A percentile compares a stretch with the other conserved stretches of the same genome.
These are phyloP conservation scores for Phlyctochytrium arcticum DNA, from an alignment of 192 early-diverging fungal genomes.

Conservation along the genomic window DNA sequence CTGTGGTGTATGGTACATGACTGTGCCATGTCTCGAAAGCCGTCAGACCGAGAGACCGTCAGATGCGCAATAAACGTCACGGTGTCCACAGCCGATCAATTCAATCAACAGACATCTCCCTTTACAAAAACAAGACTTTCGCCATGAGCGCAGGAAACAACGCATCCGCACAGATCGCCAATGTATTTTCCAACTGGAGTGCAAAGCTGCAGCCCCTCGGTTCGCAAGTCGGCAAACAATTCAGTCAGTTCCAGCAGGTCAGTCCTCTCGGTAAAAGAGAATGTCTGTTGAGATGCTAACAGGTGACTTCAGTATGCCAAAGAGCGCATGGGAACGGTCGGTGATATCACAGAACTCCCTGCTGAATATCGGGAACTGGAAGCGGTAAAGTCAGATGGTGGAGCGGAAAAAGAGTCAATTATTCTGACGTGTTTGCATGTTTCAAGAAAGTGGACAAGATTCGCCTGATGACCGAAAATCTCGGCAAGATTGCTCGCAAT, in stretches of 20 bases:
- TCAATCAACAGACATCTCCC: no score
- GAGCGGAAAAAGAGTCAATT: no score
- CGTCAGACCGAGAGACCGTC: no score
- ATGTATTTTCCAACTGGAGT: constrained; percentile 28
- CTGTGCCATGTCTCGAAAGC: no score
- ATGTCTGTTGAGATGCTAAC: neutral
- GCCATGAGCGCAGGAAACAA: neutral
- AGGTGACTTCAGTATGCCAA: constrained; percentile 67
- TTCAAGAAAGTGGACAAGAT: constrained; percentile 73
- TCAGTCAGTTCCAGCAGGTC: constrained; percentile 38
- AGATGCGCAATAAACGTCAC: no score
- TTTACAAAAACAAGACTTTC: neutral
- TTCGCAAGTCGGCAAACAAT: constrained; percentile 29
- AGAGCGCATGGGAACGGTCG: constrained; percentile 76
- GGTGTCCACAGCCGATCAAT: no score
- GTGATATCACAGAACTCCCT: constrained; percentile 89
- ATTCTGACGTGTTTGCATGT: neutral
- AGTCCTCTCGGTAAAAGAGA: no score
- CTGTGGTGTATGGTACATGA: no score
- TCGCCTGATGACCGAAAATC: constrained; percentile 59
- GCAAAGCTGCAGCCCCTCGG: constrained; percentile 43
- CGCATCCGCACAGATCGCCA: constrained; percentile 24
- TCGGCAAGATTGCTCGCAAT: constrained; percentile 71
- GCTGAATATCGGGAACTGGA: constrained; percentile 91
- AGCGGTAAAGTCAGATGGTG: no score